A percentile compares a stretch with the other conserved stretches of the same genome.
These are phyloP conservation scores for Neonothopanus nambi DNA, from an alignment of 1,284 basidiomycete species.

Conservation along the genomic window DNA sequence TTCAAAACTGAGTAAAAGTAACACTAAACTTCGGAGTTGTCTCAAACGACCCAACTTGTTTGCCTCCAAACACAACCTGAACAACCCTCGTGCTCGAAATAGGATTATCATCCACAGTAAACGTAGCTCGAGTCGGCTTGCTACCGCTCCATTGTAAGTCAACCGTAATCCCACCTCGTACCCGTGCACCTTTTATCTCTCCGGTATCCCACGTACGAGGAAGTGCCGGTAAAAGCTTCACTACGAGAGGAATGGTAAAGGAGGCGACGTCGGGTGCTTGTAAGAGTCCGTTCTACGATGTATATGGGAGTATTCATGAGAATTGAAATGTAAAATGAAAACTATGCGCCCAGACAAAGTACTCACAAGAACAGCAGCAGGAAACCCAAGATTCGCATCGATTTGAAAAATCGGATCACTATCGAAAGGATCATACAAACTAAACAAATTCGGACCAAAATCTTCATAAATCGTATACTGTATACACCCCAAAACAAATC, in stretches of 20 bases:
- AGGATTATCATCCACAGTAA: constrained; percentile 38
- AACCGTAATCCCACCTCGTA: constrained; percentile 62
- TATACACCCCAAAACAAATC: too few relatives aligned
- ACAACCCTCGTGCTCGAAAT: constrained; percentile 36
- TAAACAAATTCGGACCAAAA: constrained; percentile 66
- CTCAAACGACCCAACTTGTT: constrained; percentile 37
- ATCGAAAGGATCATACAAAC: constrained; percentile 55
- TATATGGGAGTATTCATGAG: neutral
- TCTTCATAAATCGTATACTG: constrained; percentile 66
- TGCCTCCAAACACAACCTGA: constrained; percentile 46
- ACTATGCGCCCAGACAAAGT: neutral
- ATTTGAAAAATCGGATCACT: constrained; percentile 67
- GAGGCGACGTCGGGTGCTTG: constrained; percentile 67
- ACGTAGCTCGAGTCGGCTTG: constrained; percentile 38
- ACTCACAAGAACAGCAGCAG: constrained; percentile 62
- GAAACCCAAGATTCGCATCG: constrained; percentile 72
- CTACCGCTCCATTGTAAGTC: constrained; percentile 55
- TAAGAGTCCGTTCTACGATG: constrained; percentile 59
- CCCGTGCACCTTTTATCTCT: constrained; percentile 54
- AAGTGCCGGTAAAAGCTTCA: constrained; percentile 66
- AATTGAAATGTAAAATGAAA: neutral
- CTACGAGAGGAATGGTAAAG: constrained; percentile 44
- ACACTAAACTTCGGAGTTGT: constrained; percentile 35
- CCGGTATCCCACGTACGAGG: constrained; percentile 63
- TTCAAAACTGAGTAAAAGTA: neutral